These are phyloP conservation scores for Xylogone sp. DNA, from an alignment of 2,329 filamentous ascomycete species.

Conservation along the genomic window DNA sequence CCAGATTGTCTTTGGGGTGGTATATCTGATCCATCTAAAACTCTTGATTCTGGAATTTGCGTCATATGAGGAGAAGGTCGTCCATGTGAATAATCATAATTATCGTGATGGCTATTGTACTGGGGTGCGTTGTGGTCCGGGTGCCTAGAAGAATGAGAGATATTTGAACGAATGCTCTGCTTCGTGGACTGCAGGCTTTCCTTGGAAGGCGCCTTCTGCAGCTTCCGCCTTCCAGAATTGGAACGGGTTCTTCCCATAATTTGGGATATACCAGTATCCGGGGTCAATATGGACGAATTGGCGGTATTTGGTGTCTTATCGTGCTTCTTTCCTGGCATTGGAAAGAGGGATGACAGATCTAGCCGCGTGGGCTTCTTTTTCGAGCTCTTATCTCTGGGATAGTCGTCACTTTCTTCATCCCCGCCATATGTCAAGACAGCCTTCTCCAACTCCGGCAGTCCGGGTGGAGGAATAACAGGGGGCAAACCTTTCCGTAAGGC, in stretches of 20 bases:
- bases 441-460: not conserved
- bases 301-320: conserved; percentile 10
- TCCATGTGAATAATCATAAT: conserved; percentile 20
- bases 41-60: conserved; percentile 20
- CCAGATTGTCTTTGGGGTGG: not conserved
- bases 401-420: not conserved
- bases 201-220: conserved; percentile 21
- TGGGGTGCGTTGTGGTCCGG: conserved; percentile 11
- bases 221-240: conserved; percentile 12
- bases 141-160: conserved; percentile 10
- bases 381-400: conserved; percentile 9
- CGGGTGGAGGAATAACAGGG: conserved; percentile 15
- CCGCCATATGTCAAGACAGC: not conserved
- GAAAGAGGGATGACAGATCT: conserved; percentile 27
- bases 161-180: conserved; percentile 16
- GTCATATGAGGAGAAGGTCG: conserved; percentile 17
- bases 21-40: conserved; percentile 8
- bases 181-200: conserved; percentile 23
- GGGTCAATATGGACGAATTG: conserved; percentile 15
- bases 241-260: not conserved
- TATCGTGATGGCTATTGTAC: conserved; percentile 13
- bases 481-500: conserved; percentile 32
- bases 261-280: conserved; percentile 3
- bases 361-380: conserved; percentile 25
- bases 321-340: conserved; percentile 14